These are phyloP conservation scores for Thermochaetoides dissita DNA, from an alignment of 2,329 filamentous ascomycete genomes.

Conservation along the genomic window DNA sequence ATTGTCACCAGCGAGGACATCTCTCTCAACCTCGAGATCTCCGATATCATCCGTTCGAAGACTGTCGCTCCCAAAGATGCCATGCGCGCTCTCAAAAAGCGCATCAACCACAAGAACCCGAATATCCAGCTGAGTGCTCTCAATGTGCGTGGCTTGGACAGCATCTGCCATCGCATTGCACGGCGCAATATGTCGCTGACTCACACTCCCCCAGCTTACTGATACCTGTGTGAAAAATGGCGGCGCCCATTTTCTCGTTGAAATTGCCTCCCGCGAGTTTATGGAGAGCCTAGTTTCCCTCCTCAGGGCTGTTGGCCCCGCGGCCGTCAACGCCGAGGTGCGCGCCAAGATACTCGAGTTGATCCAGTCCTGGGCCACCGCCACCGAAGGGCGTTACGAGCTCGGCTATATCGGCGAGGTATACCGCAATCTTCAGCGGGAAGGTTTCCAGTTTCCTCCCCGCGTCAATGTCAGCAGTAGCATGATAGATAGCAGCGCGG, in stretches of 20 bases:
- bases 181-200: slow-evolving; percentile 5
- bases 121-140: slow-evolving; percentile 93
- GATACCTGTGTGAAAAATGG: slow-evolving; percentile 99
- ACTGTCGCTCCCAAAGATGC: slow-evolving; percentile 95
- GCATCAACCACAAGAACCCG: slow-evolving; percentile 94
- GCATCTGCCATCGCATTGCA: neutral
- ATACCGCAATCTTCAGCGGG: slow-evolving; percentile 66
- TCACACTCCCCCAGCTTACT: slow-evolving; percentile 47
- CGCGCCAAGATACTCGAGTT: slow-evolving; percentile 82
- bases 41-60: slow-evolving; percentile 92
- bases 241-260: slow-evolving; percentile 81
- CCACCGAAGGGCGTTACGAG: slow-evolving; percentile 72
- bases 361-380: slow-evolving; percentile 84
- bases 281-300: slow-evolving; percentile 94
- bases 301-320: slow-evolving; percentile 62
- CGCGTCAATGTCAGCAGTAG: slow-evolving; percentile 77
- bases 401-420: slow-evolving; percentile 78
- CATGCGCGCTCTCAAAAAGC: slow-evolving; percentile 87
- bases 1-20: slow-evolving; percentile 65
- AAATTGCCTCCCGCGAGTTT: slow-evolving; percentile 93
- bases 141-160: slow-evolving; percentile 43
- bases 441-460: slow-evolving; percentile 82
- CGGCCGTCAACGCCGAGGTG: slow-evolving; percentile 71
- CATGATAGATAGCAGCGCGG: slow-evolving; percentile 94
- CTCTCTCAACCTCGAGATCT: slow-evolving; percentile 92